Conservation (phyloP, 2,329 filamentous ascomycete species). For the Colletotrichum navitas region DNA sequence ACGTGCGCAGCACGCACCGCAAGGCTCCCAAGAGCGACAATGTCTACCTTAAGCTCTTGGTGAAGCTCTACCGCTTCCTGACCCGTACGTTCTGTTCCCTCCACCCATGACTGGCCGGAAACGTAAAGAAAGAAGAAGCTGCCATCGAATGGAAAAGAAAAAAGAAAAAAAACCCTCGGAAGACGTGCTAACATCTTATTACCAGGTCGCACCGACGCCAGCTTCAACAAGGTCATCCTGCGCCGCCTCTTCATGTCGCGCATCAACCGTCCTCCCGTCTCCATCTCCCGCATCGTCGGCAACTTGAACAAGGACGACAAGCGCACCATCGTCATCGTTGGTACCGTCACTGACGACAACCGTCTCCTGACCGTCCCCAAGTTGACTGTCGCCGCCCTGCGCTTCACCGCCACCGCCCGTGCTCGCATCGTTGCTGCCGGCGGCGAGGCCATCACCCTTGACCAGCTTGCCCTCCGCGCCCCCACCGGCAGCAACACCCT, state of each 20-base stretch:
- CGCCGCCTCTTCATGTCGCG: slow-evolving; percentile 98
- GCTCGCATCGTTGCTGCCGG: slow-evolving; percentile 94
- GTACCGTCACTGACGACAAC: slow-evolving; percentile 98
- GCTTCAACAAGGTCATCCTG: slow-evolving; percentile 99
- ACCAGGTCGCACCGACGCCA: slow-evolving; percentile 91
- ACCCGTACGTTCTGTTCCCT: slow-evolving; percentile 75
- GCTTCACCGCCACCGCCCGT: slow-evolving; percentile 96
- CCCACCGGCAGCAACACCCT: slow-evolving; percentile 98
- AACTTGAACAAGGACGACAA: slow-evolving; percentile 77
- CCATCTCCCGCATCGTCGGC: slow-evolving; percentile 87
- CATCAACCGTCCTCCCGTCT: slow-evolving; percentile 97
- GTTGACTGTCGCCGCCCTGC: slow-evolving; percentile 91
- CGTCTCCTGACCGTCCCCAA: slow-evolving; percentile 91
- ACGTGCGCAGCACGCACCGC: slow-evolving; percentile 82
- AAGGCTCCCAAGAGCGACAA: slow-evolving; percentile 98
- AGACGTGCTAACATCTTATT: neutral
- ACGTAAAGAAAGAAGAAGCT: neutral
- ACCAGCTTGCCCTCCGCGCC: slow-evolving; percentile 95
- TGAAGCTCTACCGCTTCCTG: slow-evolving; percentile 98
- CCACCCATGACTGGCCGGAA: neutral
- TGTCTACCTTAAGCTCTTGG: slow-evolving; percentile 95
- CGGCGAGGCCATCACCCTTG: slow-evolving; percentile 94
- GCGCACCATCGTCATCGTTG: slow-evolving; percentile 94
- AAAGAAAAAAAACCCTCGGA: too few species aligned
- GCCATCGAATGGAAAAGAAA: neutral